Percentiles rank a stretch among this genome's conserved stretches.
phyloP scores from a whole-genome alignment of 108 stramenopile species.

The Pseudonitzschia pungens region DNA sequence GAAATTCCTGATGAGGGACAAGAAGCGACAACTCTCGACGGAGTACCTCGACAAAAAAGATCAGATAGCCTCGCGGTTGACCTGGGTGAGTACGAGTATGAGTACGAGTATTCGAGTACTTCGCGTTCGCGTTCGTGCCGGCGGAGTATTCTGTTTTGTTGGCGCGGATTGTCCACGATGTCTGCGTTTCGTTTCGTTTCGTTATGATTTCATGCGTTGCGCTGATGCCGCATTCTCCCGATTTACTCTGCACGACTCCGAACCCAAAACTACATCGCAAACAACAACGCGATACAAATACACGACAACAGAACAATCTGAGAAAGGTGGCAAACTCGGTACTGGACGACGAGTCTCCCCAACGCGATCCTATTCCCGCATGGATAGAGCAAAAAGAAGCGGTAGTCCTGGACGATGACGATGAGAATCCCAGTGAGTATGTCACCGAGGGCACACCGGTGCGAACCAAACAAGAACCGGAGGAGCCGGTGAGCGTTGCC shows the following conservation, averaged over 20 bases:
- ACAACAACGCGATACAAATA: neutral
- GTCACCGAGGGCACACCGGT: neutral
- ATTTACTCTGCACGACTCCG: neutral
- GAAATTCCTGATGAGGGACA: slow-evolving; percentile 12
- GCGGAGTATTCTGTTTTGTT: neutral
- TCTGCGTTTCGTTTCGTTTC: neutral
- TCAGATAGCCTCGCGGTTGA: neutral
- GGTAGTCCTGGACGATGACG: neutral
- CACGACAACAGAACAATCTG: slow-evolving; percentile 8
- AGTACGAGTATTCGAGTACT: neutral
- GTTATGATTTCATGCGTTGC: no score
- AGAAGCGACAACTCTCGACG: slow-evolving; percentile 4
- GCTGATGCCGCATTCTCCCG: no score
- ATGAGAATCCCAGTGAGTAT: neutral
- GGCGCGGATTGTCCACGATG: neutral
- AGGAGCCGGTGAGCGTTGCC: neutral
- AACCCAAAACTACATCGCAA: neutral
- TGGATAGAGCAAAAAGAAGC: slow-evolving; percentile 13
- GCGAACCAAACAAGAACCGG: neutral
- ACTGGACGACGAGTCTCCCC: neutral
- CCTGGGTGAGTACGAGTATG: neutral
- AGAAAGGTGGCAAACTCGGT: slow-evolving; percentile 11
- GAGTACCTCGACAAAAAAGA: slow-evolving; percentile 6
- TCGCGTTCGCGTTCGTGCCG: neutral
- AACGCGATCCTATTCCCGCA: slow-evolving; percentile 10